Base-by-base conservation (phyloP, 2,329 filamentous ascomycete genomes). In the Seiridium cupressi region DNA sequence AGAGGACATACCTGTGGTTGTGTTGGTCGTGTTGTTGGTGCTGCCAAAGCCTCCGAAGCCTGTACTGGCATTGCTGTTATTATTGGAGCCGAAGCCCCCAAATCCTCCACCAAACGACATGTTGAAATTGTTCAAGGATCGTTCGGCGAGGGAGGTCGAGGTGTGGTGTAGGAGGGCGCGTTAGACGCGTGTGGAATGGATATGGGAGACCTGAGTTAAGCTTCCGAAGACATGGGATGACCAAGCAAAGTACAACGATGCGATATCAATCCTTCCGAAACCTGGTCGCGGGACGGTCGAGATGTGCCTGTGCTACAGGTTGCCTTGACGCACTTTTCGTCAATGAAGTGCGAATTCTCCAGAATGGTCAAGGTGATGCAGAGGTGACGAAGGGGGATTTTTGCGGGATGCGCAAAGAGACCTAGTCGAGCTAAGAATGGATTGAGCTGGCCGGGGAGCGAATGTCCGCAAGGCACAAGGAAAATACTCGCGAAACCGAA, bases 51-150 rank as follows among this genome's bases (percentile, higher is more conserved):
- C 53, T 65, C 69, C 71, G 44, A 72, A 72, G 64, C 74, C 44
- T 73, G 74, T 64, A 9, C 70, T 57, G 40, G 51, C 46, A 31
- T 57, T 58, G 51, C 70, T 79, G 60, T 73, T 75, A 36, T 60
- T 66, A 38, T 75, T 76, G 60, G 71, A 65, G 10, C 81, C 80
- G 65, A 83, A 83, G 34, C 79, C 76, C 32, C 81, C 80, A 59
- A 87, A 87, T 3, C 78, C 77, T 62, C 83, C 85, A 48, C 61
- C 61, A 35, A 62, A 62, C 58, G 61, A 62, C 61, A 62, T 62
- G n/a, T 47, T 47, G 42, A 35, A 26, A 34, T 10, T 57, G 36
- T 13, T 36, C 9, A 35, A 42, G 49, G 34, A 26, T 46, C n/a
- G 57, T 46, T 18, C 48, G 18, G 5, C 44, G 44, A 36, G 32